These are phyloP conservation scores for Globisporangium apiculatum DNA, from an alignment of 352 stramenopile genomes.

Conservation along the genomic window DNA sequence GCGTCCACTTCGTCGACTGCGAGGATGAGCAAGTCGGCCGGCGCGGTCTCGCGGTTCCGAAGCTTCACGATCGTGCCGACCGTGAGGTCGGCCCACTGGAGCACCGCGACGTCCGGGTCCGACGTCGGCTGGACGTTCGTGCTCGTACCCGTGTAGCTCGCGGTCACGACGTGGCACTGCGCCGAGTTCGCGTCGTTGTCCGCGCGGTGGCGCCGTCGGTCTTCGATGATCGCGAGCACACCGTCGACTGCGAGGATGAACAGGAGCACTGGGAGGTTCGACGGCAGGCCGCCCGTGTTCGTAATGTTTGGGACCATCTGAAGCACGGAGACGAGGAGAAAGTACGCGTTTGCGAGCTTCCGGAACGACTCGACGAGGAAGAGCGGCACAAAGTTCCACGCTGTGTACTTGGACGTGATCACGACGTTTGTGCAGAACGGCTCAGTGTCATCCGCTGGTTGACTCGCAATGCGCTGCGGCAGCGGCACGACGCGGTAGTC, in stretches of 20 bases:
- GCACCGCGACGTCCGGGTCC: constrained; percentile 37
- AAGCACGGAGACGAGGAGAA: constrained; percentile 85
- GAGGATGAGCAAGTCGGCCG: constrained; percentile 84
- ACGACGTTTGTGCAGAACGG: constrained; percentile 81
- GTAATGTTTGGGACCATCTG: constrained; percentile 75
- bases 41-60: constrained; percentile 68
- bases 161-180: constrained; percentile 42
- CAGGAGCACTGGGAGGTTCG: constrained; percentile 78
- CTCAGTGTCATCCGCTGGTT: constrained; percentile 6
- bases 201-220: constrained; percentile 61
- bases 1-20: constrained; percentile 61
- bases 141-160: constrained; percentile 35
- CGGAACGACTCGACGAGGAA: constrained; percentile 85
- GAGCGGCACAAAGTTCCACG: constrained; percentile 85
- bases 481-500: constrained; percentile 57
- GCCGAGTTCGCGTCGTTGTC: constrained; percentile 84
- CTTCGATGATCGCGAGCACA: constrained; percentile 85
- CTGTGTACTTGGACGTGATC: constrained; percentile 90
- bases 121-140: constrained; percentile 23
- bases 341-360: constrained; percentile 91
- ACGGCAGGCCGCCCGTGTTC: constrained; percentile 76
- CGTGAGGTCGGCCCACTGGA: constrained; percentile 66
- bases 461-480: constrained; percentile 21
- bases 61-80: constrained; percentile 84
- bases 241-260: constrained; percentile 88